phyloP scores from a whole-genome alignment of 352 stramenopile genomes.

The Phytophthora lateralis region DNA sequence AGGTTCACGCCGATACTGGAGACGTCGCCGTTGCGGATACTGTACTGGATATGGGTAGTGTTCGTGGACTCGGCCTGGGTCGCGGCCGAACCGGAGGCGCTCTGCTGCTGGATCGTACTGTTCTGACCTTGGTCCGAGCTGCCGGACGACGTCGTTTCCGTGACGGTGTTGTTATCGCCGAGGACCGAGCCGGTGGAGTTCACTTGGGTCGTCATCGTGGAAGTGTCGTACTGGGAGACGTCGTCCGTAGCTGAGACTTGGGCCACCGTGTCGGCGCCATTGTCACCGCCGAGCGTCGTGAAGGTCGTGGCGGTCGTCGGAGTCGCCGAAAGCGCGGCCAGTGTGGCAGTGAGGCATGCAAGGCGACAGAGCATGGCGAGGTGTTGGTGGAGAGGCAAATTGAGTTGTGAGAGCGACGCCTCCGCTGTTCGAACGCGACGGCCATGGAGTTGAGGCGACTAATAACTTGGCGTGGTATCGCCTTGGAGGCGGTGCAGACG shows the following conservation, averaged over 20 bases:
- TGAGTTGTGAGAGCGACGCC: conserved; percentile 15
- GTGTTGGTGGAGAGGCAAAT: conserved; percentile 10
- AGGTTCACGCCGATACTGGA: conserved; percentile 71
- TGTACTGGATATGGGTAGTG: conserved; percentile 56
- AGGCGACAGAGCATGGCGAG: conserved; percentile 22
- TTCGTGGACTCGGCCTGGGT: conserved; percentile 1
- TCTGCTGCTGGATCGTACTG: conserved; percentile 4
- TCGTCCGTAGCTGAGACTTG: conserved; percentile 6
- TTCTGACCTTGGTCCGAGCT: conserved; percentile 12
- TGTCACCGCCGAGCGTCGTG: conserved; percentile 12
- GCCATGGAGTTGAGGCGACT: conserved; percentile 17
- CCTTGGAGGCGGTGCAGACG: conserved; percentile 5
- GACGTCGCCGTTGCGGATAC: conserved; percentile 59
- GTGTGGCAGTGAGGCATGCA: conserved; percentile 11
- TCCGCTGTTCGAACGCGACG: conserved; percentile 20
- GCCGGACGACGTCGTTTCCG: not conserved
- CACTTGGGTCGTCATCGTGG: conserved; percentile 6
- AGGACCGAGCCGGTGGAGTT: not conserved
- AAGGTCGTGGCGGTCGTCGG: conserved; percentile 19
- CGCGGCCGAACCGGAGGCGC: not conserved
- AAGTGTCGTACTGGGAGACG: conserved; percentile 16
- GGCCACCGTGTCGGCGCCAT: conserved; percentile 12
- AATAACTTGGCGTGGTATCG: conserved; percentile 10
- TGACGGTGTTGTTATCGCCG: not conserved
- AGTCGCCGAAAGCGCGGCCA: conserved; percentile 11